These are phyloP conservation scores for Syzygium oleosum DNA, from an alignment of 345 rosid species.

Conservation along the genomic window DNA sequence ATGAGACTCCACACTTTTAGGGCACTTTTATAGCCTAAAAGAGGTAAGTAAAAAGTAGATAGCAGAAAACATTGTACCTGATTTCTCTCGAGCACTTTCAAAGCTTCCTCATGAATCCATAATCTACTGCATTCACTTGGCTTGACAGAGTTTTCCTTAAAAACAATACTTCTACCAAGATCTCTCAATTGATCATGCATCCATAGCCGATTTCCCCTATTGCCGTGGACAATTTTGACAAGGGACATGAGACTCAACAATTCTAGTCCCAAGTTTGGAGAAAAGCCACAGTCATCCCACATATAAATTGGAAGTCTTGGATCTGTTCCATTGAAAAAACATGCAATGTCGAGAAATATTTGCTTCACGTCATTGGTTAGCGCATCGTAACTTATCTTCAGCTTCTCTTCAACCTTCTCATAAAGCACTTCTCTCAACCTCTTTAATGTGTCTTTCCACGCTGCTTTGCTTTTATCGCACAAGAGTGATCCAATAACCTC, in stretches of 20 bases:
- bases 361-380: neutral
- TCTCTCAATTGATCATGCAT: neutral
- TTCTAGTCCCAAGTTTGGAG: neutral
- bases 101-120: conserved; percentile 1
- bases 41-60: neutral
- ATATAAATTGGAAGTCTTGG: neutral
- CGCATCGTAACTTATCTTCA: no score
- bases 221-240: neutral
- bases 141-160: neutral
- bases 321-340: neutral
- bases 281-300: conserved; percentile 3
- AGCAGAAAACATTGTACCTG: neutral
- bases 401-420: neutral
- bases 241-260: neutral
- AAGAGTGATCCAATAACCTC: neutral
- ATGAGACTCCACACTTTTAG: neutral
- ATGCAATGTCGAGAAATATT: conserved; percentile 1
- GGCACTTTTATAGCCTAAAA: neutral
- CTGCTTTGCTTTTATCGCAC: neutral
- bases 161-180: neutral
- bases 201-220: neutral
- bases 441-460: neutral
- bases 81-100: neutral
- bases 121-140: neutral
- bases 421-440: neutral